Conservation (phyloP, 352 stramenopile species). For the Pythium pyrilobum region DNA sequence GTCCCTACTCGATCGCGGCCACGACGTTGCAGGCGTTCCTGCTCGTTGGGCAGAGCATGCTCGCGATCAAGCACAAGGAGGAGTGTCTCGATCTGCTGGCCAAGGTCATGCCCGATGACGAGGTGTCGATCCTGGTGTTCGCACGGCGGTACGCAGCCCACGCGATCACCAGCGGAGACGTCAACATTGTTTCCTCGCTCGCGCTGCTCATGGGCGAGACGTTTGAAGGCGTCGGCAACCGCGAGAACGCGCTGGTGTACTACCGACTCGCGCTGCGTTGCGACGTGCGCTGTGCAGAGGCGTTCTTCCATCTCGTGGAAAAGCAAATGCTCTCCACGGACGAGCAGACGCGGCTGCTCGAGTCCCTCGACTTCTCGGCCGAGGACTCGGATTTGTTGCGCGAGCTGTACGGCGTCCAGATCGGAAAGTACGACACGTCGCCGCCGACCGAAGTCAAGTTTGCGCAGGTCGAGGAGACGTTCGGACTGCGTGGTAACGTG, state of each 20-base stretch:
- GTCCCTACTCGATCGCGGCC: slow-evolving; percentile 6
- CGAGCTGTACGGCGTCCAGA: slow-evolving; percentile 56
- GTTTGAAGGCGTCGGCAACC: slow-evolving; percentile 78
- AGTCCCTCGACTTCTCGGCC: slow-evolving; percentile 55
- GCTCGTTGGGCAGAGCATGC: slow-evolving; percentile 67
- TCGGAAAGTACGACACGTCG: slow-evolving; percentile 70
- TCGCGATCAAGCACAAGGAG: slow-evolving; percentile 80
- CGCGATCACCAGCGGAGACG: slow-evolving; percentile 13
- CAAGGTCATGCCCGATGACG: slow-evolving; percentile 51
- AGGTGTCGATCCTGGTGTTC: slow-evolving; percentile 50
- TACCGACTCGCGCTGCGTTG: slow-evolving; percentile 71
- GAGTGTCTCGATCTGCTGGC: slow-evolving; percentile 71
- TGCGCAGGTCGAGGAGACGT: slow-evolving; percentile 41
- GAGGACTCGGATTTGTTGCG: slow-evolving; percentile 61
- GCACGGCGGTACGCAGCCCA: slow-evolving; percentile 26
- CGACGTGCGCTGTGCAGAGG: slow-evolving; percentile 70
- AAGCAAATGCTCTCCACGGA: slow-evolving; percentile 77
- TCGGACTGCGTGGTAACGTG: slow-evolving; percentile 51
- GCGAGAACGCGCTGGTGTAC: slow-evolving; percentile 72
- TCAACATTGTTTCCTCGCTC: slow-evolving; percentile 79
- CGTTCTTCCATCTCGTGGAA: slow-evolving; percentile 82
- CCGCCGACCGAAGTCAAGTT: slow-evolving; percentile 61
- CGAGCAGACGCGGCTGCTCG: slow-evolving; percentile 65
- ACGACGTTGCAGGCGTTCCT: slow-evolving; percentile 45
- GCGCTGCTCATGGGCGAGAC: slow-evolving; percentile 80